Base-by-base conservation (phyloP, 257 asterid genomes). In the Fraxinus americana region DNA sequence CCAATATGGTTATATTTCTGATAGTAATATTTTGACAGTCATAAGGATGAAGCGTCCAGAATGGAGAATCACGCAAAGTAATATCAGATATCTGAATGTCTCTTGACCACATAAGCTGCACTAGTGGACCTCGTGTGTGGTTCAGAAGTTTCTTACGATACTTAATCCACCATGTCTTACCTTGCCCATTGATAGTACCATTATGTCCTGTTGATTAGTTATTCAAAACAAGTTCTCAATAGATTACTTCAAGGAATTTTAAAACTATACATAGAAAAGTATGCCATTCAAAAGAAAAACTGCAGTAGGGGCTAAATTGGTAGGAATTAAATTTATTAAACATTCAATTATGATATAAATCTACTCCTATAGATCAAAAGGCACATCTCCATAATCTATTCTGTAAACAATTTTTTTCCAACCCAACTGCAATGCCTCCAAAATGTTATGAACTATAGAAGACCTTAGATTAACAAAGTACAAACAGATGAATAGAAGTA, bases 101-200 rank as follows among this genome's bases (percentile, higher is more conserved):
- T 80, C 88, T 91, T 35, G 98, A 94, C 98, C 98, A 94, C 98
- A 94, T 87, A 79, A 94, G 88, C 86, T 94, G 98, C 85, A 94
- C 91, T 34, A 94, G 97, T 19, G 97, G 98, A 4, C 97, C 98
- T 89, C 98, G 86, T 0, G 98, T 92, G 88, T 92, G 83, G 82
- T 91, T 94, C 77, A 94, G 78, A 72, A 72, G 89, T 16, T 89
- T 86, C 69, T 82, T 90, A 12, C 75, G 86, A 79, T 89, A 87
- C 84, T 94, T 94, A 70, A 87, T 85, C 98, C 98, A 94, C 98
- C 98, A 94, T 73, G 85, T 77, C 80, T 82, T 92, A 85, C 98
- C 97, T 89, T 94, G 98, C 34, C 98, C 98, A 23, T 88, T 78
- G 75, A 94, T 92, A 75, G 97, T 92, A 57, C 98, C 98, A 81